Conservation (phyloP, 2,329 filamentous ascomycete genomes). For the Atkinsonella texensis region DNA sequence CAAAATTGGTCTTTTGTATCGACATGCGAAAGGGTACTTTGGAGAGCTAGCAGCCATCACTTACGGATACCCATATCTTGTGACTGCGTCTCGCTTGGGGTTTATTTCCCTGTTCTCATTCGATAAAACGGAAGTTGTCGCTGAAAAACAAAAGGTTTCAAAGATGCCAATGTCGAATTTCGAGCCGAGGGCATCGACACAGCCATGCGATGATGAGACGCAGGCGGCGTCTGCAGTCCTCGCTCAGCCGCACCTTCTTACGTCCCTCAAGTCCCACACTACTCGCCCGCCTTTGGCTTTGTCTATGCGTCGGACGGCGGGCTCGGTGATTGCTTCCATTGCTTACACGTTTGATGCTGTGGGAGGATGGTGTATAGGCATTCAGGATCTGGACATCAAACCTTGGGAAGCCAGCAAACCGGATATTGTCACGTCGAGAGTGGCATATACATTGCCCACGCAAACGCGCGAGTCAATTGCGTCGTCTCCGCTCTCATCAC, state of each 20-base stretch:
- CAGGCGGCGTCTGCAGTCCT: constrained; percentile 4
- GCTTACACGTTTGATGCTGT: constrained; percentile 73
- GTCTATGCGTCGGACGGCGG: constrained; percentile 59
- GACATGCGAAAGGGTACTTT: constrained; percentile 48
- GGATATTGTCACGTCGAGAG: constrained; percentile 23
- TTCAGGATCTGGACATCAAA: constrained; percentile 73
- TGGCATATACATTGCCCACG: constrained; percentile 24
- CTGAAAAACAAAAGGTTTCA: background rate
- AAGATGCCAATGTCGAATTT: background rate
- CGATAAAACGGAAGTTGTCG: constrained; percentile 13
- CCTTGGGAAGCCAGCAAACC: constrained; percentile 15
- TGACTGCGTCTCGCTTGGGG: constrained; percentile 66
- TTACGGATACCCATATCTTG: constrained; percentile 60
- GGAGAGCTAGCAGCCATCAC: constrained; percentile 60
- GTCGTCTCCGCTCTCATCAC: constrained; percentile 8
- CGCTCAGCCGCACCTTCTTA: constrained; percentile 40
- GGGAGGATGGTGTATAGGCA: constrained; percentile 75
- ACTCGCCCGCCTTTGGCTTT: constrained; percentile 67
- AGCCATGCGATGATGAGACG: background rate
- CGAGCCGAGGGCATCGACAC: background rate
- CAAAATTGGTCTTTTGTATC: constrained; percentile 39
- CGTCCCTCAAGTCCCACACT: constrained; percentile 70
- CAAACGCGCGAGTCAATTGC: constrained; percentile 12
- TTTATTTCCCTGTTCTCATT: constrained; percentile 68
- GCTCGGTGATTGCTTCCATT: constrained; percentile 64